Evolutionary conservation across 805 yeast species (phyloP), one percentile per base, ranked within the genome.

Genomic region (Saccharomycopsis fodiens): DNA sequence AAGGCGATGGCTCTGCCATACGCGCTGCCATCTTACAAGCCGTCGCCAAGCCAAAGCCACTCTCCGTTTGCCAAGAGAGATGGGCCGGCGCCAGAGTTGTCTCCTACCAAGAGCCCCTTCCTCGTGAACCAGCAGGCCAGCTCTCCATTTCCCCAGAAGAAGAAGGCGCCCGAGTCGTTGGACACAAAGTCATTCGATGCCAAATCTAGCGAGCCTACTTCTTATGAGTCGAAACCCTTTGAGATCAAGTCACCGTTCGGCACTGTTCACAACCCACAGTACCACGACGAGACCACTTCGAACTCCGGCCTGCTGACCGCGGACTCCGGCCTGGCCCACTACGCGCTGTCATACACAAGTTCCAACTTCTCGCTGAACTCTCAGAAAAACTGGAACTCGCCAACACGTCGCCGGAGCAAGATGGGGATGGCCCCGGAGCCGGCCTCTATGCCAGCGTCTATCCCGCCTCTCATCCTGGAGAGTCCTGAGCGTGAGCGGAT

Each of bases 371-470:
- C 59, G 3, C 40, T 58, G 2, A 45, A 47, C 15, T 32, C 36
- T 32, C 8, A 32, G 15, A 48, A 65, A 25, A 62, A 68, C 1
- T 69, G 74, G 73, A 67, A 68, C 7, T 63, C 68, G 39, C 73
- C 73, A 21, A 68, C 69, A 55, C 57, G 68, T 46, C 58, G 67
- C 27, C 57, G 63, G 44, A 58, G 63, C 48, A 61, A 57, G 47
- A 55, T 59, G 40, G 68, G 63, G 19, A 47, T 54, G 35, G 47
- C 53, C 21, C n/a, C n/a, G n/a, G 46, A 7, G 21, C 8, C 37
- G 7, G 37, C 7, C 6, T 34, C 37, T 6, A 34, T 7, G 15
- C 17, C 20, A 32, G 36, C 8, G 15, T 6, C 20, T 32, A 15
- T 15, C 15, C 36, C 20, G 15, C 20, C 36, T 6, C 12, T 17